Percentiles rank a stretch among this genome's conserved stretches.
Evolutionary conservation across 345 rosid genomes (phyloP).

Genomic region (Bruguiera gymnorhiza): DNA sequence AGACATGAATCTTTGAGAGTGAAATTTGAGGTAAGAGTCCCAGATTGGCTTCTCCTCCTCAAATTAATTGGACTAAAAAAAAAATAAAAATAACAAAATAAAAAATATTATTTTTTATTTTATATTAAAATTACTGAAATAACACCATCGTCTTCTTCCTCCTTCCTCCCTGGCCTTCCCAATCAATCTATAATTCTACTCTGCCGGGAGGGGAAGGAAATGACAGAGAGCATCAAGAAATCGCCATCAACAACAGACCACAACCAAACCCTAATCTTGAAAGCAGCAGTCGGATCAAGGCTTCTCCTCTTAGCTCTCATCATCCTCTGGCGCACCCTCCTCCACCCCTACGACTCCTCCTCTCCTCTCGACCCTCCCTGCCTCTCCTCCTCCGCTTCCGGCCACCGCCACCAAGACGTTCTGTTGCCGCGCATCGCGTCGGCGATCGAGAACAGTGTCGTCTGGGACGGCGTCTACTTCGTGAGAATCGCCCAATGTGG

Average conservation of each 20-base stretch:
- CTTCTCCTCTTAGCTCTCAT: constrained; percentile 48
- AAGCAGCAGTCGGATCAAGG: constrained; percentile 56
- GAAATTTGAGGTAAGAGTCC: too few relatives aligned
- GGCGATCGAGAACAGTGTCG: constrained; percentile 51
- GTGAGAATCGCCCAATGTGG: constrained; percentile 80
- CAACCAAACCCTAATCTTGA: constrained; percentile 35
- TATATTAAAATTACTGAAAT: too few relatives aligned
- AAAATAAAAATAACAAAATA: too few relatives aligned
- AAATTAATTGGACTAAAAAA: too few relatives aligned
- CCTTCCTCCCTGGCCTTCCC: too few relatives aligned
- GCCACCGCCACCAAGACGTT: constrained; percentile 10
- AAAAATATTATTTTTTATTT: too few relatives aligned
- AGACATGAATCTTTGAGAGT: too few relatives aligned
- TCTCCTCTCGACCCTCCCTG: constrained; percentile 60
- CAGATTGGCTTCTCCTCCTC: too few relatives aligned
- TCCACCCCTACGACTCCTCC: constrained; percentile 83
- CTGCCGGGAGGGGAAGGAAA: not conserved
- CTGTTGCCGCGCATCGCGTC: constrained; percentile 36
- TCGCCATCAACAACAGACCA: not conserved
- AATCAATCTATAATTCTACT: too few relatives aligned
- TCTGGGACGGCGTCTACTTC: constrained; percentile 90
- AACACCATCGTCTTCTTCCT: too few relatives aligned
- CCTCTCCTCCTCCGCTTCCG: constrained; percentile 26
- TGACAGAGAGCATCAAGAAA: not conserved
- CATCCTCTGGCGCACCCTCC: constrained; percentile 60